Base-by-base conservation (phyloP, 306 rosid genomes). In the Heteromeles arbutifolia region DNA sequence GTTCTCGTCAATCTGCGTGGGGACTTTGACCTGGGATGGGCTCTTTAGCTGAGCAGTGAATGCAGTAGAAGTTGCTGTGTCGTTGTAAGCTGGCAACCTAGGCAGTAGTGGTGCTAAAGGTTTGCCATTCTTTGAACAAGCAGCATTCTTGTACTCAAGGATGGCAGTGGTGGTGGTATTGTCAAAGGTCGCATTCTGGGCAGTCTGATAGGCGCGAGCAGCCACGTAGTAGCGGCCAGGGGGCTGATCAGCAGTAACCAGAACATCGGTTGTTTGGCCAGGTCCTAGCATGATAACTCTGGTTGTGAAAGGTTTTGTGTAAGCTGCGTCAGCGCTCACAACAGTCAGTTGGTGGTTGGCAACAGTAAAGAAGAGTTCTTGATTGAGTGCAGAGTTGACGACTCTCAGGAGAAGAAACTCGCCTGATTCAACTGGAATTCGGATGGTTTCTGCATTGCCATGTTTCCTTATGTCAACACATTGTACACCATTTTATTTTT, bases 91-190 rank as follows among this genome's bases (percentile, higher is more conserved):
- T 4, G 97, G 97, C 19, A 95, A 79, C 21, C 1, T 67, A 2
- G 98, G 88, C 4, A 92, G 43, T 58, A 84, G 71, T 54, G 97
- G 96, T 63, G 78, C 72, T 53, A 79, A 54, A 11, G 56, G 10
- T 72, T 50, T 86, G 5, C 88, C 87, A 1, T 80, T 87, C 58
- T 78, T 62, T 61, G 59, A 61, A 19, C 86, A 80, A 44, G 83
- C 54, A 1, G 81, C 90, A 29, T 89, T 83, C 63, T 81, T 87
- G 86, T 95, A 95, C 74, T 89, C 90, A 4, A 95, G 97, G 77
- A 92, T 92, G 6, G 99, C 97, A 1, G 97, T 95, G 74, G 99
- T 92, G 61, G 99, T 92, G 63, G 97, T 92, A 84, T 95, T 95
- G 86, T 95, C 97, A 10, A 95, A 95, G 63, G 99, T 12, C 11